Conservation (phyloP, 1,139 yeast species). For the Protomyces macrosporus region DNA sequence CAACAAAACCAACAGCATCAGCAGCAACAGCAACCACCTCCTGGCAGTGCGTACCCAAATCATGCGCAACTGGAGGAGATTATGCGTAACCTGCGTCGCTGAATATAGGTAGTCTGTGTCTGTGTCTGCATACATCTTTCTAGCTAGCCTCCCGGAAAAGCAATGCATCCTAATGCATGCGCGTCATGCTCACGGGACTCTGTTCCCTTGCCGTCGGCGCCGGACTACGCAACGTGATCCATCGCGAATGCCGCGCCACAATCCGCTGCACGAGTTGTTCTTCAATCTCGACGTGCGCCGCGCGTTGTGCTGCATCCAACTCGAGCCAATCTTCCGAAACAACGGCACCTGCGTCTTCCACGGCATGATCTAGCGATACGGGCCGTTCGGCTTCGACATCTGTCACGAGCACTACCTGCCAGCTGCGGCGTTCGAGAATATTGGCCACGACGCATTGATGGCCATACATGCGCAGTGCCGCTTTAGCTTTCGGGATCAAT, state of each 20-base stretch:
- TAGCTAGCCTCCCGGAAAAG: too few species aligned
- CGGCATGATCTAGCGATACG: too few species aligned
- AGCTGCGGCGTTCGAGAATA: slow-evolving; percentile 78
- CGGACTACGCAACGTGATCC: slow-evolving; percentile 21
- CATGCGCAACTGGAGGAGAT: neutral
- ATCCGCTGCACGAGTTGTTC: slow-evolving; percentile 7
- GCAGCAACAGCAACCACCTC: slow-evolving; percentile 5
- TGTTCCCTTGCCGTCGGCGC: slow-evolving; percentile 6
- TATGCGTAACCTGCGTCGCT: neutral
- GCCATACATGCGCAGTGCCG: slow-evolving; percentile 74
- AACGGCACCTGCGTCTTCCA: neutral
- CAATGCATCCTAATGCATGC: too few species aligned
- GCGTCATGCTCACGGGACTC: slow-evolving; percentile 9
- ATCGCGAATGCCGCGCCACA: slow-evolving; percentile 1
- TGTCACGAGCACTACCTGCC: slow-evolving; percentile 78
- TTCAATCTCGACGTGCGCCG: slow-evolving; percentile 34
- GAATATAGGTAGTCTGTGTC: neutral
- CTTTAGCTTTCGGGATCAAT: slow-evolving; percentile 65
- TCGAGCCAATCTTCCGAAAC: slow-evolving; percentile 11
- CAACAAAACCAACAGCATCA: slow-evolving; percentile 35
- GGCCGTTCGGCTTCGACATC: neutral
- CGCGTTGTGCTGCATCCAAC: neutral
- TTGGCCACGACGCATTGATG: slow-evolving; percentile 96
- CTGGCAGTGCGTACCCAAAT: slow-evolving; percentile 2
- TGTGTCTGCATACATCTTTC: too few species aligned